A percentile compares a stretch with the other conserved stretches of the same genome.
Conservation (phyloP, 164 flowering plant genomes). For the Piper betle region DNA sequence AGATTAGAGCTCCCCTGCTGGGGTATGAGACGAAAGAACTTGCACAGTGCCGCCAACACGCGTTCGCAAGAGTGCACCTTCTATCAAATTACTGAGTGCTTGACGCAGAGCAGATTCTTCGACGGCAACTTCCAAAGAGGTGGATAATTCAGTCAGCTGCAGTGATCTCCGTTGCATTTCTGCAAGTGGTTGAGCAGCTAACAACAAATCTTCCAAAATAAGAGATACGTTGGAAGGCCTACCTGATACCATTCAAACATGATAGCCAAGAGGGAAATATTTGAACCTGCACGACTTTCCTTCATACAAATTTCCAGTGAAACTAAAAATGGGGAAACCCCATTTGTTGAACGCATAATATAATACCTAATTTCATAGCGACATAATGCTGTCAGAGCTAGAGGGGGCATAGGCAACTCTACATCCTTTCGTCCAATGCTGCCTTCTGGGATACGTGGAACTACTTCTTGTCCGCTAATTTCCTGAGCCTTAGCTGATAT, state of each 20-base stretch:
- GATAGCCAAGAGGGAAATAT: constrained; percentile 1
- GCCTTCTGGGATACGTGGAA: constrained; percentile 7
- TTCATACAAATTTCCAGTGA: background rate
- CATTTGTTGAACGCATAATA: background rate
- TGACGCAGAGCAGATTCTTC: constrained; percentile 86
- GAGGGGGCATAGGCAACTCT: constrained; percentile 88
- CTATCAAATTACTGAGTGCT: constrained; percentile 87
- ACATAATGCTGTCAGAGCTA: constrained; percentile 57
- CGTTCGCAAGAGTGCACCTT: constrained; percentile 81
- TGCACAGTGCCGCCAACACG: constrained; percentile 70
- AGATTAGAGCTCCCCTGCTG: constrained; percentile 82
- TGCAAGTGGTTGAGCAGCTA: constrained; percentile 61
- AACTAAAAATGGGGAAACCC: background rate
- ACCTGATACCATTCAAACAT: constrained; percentile 51
- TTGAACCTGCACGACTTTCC: background rate
- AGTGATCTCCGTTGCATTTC: constrained; percentile 47
- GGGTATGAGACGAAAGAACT: constrained; percentile 52
- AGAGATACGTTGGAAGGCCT: constrained; percentile 83
- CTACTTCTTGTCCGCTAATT: constrained; percentile 13
- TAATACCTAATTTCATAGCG: constrained; percentile 46
- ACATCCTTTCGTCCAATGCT: constrained; percentile 37
- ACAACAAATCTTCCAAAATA: constrained; percentile 62
- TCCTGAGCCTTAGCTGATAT: constrained; percentile 14
- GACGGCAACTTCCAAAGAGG: constrained; percentile 45
- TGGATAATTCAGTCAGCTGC: constrained; percentile 38